These are phyloP conservation scores for Rhizopus sp. DNA, from an alignment of 371 early-diverging fungal genomes.

Conservation along the genomic window DNA sequence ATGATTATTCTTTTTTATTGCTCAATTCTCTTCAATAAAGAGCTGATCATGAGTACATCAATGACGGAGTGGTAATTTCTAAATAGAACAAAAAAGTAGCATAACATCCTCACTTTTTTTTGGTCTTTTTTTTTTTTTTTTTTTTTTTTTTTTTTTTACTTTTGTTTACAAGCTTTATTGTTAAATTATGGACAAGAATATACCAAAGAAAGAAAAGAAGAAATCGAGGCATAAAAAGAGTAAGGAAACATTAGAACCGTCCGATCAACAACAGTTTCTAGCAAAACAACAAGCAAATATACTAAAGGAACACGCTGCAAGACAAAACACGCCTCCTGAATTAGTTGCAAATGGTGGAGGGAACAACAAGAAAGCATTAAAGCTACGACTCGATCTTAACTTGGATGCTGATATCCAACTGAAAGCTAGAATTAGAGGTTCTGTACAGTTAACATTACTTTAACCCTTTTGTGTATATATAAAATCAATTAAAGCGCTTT, in stretches of 20 bases:
- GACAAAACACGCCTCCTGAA: conserved; percentile 13
- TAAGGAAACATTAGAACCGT: background rate
- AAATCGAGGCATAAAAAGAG: background rate
- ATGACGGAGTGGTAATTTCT: background rate
- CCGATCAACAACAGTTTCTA: conserved; percentile 3
- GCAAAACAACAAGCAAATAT: conserved; percentile 23
- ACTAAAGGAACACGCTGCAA: conserved; percentile 2
- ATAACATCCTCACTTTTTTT: background rate
- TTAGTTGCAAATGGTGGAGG: conserved; percentile 11
- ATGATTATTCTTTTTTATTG: too few relatives aligned
- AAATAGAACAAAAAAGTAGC: background rate
- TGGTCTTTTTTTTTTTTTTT: background rate
- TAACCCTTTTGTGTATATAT: conserved; percentile 2
- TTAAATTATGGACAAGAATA: background rate
- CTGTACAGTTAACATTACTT: conserved; percentile 19
- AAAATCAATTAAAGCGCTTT: background rate
- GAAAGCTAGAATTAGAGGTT: conserved; percentile 25
- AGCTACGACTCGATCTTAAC: conserved; percentile 26
- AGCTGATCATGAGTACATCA: background rate
- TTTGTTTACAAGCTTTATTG: too few relatives aligned
- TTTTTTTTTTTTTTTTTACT: background rate
- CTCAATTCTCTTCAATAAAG: too few relatives aligned
- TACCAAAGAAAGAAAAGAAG: conserved; percentile 2
- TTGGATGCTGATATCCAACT: conserved; percentile 26
- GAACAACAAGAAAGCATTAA: conserved; percentile 5